Base-by-base conservation (phyloP, 208 protist genomes). In the Acanthamoeba polyphaga region DNA sequence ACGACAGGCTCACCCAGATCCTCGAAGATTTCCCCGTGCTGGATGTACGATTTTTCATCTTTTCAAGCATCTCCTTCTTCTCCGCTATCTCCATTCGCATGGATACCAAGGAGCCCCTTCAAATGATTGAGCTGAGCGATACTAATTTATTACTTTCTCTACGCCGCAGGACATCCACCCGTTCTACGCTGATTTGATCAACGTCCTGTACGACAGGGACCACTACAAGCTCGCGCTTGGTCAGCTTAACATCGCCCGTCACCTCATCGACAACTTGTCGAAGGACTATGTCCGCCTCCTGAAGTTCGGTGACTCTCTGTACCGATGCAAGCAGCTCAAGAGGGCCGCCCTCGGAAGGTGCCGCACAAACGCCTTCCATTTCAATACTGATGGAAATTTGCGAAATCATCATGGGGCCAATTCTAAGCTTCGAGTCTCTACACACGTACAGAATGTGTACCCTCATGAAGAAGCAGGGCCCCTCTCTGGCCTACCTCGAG, bases 161-260 rank as follows among this genome's bases (percentile, higher is more conserved):
- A 6, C 93, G 2, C n/a, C 2, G 72, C n/a, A 98, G 97, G 99
- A 99, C 95, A 99, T 99, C 87, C 99, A 99, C 97, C 99, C 99
- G 60, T 99, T 99, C 97, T 99, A 99, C 97, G 99, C 98, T 9
- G 99, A 99, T 96, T 97, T 99, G 51, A 99, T 99, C 98, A 99
- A 99, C 97, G 99, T 99, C 32, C 97, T 99, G 7, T 99, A 99
- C 97, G 99, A 99, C 97, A 97, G 98, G 32, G 99, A 99, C 95
- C 99, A 99, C 97, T 99, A 99, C 98, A 99, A 99, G 97, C 98
- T 99, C 17, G 99, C 99, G 1, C 98, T 99, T 10, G 99, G 99
- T 24, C 99, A 99, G 96, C 97, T 99, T 17, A 99, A 99, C 94
- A 99, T 98, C 19, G 98, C 99, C 53, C 97, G 98, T 38, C 97